Evolutionary conservation across 371 early-diverging fungal species (phyloP).

Genomic region (Rhizopus arrhizus): DNA sequence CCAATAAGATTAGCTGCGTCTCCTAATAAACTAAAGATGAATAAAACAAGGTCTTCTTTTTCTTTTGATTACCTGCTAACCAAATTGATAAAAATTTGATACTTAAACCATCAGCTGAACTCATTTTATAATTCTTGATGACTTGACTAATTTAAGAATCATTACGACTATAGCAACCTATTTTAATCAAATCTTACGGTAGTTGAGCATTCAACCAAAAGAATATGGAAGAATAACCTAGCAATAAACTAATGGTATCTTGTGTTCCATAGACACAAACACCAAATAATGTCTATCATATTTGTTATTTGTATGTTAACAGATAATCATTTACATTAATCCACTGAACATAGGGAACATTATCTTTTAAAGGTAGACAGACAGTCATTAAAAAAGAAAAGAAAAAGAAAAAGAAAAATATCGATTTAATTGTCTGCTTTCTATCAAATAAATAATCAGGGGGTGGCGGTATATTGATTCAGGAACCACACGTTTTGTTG

Average conservation of each 20-base stretch:
- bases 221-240: slow-evolving; percentile 65
- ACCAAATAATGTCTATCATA: slow-evolving; percentile 37
- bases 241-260: slow-evolving; percentile 35
- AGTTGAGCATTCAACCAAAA: slow-evolving; percentile 78
- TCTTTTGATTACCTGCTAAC: slow-evolving; percentile 55
- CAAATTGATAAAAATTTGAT: slow-evolving; percentile 66
- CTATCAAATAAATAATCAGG: too few relatives aligned
- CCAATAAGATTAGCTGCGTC: slow-evolving; percentile 74
- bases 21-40: slow-evolving; percentile 37
- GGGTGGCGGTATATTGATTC: too few relatives aligned
- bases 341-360: slow-evolving; percentile 36
- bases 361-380: slow-evolving; percentile 36
- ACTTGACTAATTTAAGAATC: slow-evolving; percentile 46
- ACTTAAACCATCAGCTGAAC: slow-evolving; percentile 57
- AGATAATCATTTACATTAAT: slow-evolving; percentile 28
- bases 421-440: too few relatives aligned
- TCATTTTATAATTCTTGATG: slow-evolving; percentile 54
- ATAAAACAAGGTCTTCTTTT: neutral
- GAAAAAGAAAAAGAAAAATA: too few relatives aligned
- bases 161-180: neutral
- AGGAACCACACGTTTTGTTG: too few relatives aligned
- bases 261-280: slow-evolving; percentile 54
- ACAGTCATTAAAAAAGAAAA: slow-evolving; percentile 17
- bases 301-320: neutral
- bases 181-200: slow-evolving; percentile 54